A percentile compares a stretch with the other conserved stretches of the same genome.
phyloP scores from a whole-genome alignment of 2,329 filamentous ascomycete species.

The Cladosporium sp. region DNA sequence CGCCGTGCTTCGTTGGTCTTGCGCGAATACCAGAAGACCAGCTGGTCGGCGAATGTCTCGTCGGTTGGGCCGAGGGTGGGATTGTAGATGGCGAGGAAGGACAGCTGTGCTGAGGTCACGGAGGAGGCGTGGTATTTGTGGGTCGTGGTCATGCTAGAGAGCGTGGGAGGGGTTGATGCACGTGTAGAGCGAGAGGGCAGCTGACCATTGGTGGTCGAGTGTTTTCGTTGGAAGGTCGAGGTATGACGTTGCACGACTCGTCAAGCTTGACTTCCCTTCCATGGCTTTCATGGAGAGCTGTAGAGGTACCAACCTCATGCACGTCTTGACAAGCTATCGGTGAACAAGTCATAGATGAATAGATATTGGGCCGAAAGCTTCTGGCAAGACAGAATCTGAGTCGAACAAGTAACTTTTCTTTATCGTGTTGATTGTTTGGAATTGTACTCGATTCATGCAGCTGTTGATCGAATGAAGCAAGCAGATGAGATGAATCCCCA shows the following conservation, averaged over 20 bases:
- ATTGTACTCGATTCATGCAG: no score
- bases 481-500: no score
- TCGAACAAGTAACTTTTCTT: no score
- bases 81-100: conserved; percentile 93
- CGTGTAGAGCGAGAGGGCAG: background rate
- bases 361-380: no score
- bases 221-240: background rate
- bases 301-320: no score
- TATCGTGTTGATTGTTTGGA: no score
- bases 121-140: conserved; percentile 8
- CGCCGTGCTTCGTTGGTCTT: conserved; percentile 24
- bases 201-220: background rate
- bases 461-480: no score
- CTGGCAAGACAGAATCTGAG: no score
- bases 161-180: background rate
- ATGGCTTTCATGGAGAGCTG: no score
- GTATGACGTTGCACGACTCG: background rate
- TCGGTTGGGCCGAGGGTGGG: conserved; percentile 69
- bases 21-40: conserved; percentile 81
- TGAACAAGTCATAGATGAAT: no score
- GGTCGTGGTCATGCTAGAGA: conserved; percentile 7
- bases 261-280: no score
- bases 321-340: no score
- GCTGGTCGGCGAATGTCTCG: conserved; percentile 70
- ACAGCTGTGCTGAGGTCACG: conserved; percentile 65